Conservation (phyloP, 331 rosid genomes). For the Malus hybrid region DNA sequence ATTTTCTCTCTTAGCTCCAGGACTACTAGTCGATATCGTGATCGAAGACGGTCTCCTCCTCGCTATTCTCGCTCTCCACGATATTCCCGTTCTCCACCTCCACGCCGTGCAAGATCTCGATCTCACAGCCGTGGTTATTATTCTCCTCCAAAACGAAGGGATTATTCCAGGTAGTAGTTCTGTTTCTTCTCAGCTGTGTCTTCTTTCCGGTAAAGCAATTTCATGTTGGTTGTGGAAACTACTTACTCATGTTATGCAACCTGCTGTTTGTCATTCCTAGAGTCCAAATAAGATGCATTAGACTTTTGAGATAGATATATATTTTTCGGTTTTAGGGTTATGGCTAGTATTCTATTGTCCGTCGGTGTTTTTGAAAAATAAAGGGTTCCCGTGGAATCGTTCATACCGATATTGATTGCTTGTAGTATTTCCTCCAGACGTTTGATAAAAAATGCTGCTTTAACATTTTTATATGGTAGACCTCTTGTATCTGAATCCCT, state of each 20-base stretch:
- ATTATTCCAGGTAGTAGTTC: constrained; percentile 61
- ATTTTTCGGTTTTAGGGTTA: neutral
- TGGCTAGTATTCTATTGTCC: neutral
- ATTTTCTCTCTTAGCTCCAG: neutral
- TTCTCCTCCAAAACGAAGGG: constrained; percentile 64
- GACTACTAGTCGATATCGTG: constrained; percentile 36
- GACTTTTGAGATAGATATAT: neutral
- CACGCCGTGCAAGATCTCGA: constrained; percentile 65
- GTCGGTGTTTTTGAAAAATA: too few relatives aligned
- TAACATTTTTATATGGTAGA: neutral
- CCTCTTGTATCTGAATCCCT: neutral
- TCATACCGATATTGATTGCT: neutral
- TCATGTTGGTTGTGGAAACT: neutral
- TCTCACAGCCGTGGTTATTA: constrained; percentile 59
- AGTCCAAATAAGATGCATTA: neutral
- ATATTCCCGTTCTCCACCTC: constrained; percentile 66
- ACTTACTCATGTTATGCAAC: neutral
- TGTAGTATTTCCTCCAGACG: neutral
- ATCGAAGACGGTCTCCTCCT: constrained; percentile 85
- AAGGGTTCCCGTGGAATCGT: neutral
- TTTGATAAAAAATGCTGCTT: neutral
- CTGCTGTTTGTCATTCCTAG: neutral
- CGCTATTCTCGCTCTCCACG: constrained; percentile 80
- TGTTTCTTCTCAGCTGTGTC: neutral
- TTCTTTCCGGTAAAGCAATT: neutral